Evolutionary conservation across 2,329 filamentous ascomycete species (phyloP).

Genomic region (Aspergillus sp.): DNA sequence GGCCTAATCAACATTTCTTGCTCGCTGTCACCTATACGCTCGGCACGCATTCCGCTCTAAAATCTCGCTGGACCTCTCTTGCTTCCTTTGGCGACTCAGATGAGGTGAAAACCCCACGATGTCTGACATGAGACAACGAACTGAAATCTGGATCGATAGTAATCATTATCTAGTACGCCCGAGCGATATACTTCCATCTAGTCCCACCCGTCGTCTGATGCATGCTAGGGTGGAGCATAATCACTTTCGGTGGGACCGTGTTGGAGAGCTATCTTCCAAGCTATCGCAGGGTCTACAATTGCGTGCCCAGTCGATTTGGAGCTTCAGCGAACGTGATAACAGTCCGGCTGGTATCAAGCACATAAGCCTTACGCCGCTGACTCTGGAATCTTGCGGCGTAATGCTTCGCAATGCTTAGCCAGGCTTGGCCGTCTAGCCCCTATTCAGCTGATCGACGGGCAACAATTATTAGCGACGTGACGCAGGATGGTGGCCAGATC

Average conservation of each 20-base stretch:
- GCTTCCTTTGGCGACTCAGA: not conserved
- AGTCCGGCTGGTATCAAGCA: not conserved
- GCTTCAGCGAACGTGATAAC: constrained; percentile 7
- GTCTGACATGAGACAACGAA: not conserved
- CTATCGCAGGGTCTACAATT: not conserved
- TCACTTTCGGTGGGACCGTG: not conserved
- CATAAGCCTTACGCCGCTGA: constrained; percentile 1
- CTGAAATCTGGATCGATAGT: not conserved
- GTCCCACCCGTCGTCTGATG: not conserved
- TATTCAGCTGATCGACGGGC: not conserved
- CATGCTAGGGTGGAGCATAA: not conserved
- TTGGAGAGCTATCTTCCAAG: not conserved
- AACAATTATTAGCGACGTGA: not conserved
- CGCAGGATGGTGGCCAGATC: constrained; percentile 2
- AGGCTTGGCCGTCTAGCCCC: constrained; percentile 1
- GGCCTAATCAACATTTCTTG: not conserved
- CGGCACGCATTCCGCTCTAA: constrained; percentile 4
- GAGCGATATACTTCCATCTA: not conserved
- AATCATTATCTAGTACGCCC: not conserved
- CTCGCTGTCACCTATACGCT: not conserved
- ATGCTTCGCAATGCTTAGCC: constrained; percentile 16
- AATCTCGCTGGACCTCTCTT: not conserved
- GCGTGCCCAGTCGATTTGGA: constrained; percentile 6
- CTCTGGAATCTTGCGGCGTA: not conserved
- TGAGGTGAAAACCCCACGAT: not conserved